A percentile compares a stretch with the other conserved stretches of the same genome.
These are phyloP conservation scores for Amoebophrya sp. DNA, from an alignment of 169 alveolate species.

Conservation along the genomic window DNA sequence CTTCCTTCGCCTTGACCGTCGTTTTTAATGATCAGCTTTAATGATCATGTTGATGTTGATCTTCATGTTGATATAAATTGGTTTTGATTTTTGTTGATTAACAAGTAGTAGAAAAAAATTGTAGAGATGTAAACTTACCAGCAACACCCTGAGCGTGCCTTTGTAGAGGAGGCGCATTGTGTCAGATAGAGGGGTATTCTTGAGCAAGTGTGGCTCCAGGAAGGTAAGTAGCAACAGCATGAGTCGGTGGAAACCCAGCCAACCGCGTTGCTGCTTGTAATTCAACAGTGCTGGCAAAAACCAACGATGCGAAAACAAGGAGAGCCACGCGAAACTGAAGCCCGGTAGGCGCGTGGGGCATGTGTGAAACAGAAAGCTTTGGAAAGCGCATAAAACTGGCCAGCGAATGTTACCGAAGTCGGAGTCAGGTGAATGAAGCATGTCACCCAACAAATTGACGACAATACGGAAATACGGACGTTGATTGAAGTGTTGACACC, in stretches of 20 bases:
- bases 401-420: too few relatives aligned
- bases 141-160: constrained; percentile 66
- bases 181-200: constrained; percentile 29
- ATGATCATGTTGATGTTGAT: too few relatives aligned
- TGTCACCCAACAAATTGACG: too few relatives aligned
- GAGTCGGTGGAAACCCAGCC: constrained; percentile 75
- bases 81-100: too few relatives aligned
- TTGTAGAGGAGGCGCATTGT: constrained; percentile 42
- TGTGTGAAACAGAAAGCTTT: not conserved
- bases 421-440: too few relatives aligned
- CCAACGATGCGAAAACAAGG: constrained; percentile 78
- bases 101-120: too few relatives aligned
- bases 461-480: too few relatives aligned
- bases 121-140: too few relatives aligned
- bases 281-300: constrained; percentile 65
- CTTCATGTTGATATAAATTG: too few relatives aligned
- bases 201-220: constrained; percentile 31
- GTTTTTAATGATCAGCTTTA: too few relatives aligned
- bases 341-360: constrained; percentile 91
- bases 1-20: too few relatives aligned
- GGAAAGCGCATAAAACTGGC: not conserved
- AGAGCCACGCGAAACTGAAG: constrained; percentile 92
- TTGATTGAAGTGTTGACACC: too few relatives aligned
- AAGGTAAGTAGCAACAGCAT: constrained; percentile 69
- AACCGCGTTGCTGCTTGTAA: constrained; percentile 57